Percentiles rank a stretch among this genome's conserved stretches.
These are phyloP conservation scores for Elsinoe fawcettii DNA, from an alignment of 2,329 filamentous ascomycete genomes.

Conservation along the genomic window DNA sequence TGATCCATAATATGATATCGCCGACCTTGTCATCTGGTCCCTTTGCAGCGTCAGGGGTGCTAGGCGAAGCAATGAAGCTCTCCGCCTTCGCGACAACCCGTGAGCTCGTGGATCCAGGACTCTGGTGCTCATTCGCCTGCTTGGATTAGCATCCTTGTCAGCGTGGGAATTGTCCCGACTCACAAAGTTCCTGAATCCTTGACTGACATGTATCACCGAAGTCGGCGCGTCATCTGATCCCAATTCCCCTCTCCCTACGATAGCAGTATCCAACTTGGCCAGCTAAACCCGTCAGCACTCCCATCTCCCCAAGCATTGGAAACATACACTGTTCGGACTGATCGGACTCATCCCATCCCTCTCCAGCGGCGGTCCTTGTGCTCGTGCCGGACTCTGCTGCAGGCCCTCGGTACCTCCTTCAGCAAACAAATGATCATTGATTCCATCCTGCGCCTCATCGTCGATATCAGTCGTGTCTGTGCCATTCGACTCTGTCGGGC, in stretches of 20 bases:
- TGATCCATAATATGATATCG: slow-evolving; percentile 47
- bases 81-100: slow-evolving; percentile 25
- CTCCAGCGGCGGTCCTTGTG: neutral
- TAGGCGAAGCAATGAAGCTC: slow-evolving; percentile 31
- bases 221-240: slow-evolving; percentile 67
- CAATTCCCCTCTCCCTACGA: slow-evolving; percentile 38
- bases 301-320: too few species aligned
- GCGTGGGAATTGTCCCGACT: slow-evolving; percentile 25
- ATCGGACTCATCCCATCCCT: slow-evolving; percentile 25
- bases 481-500: slow-evolving; percentile 76
- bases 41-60: slow-evolving; percentile 28
- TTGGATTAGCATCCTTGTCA: slow-evolving; percentile 18
- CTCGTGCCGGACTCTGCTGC: neutral
- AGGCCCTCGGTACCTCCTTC: neutral
- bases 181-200: slow-evolving; percentile 76
- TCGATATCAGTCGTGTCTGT: slow-evolving; percentile 80
- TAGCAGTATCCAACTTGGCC: slow-evolving; percentile 40
- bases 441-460: slow-evolving; percentile 61
- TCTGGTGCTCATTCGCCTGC: slow-evolving; percentile 1
- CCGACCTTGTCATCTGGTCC: slow-evolving; percentile 27
- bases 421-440: slow-evolving; percentile 19
- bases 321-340: slow-evolving; percentile 27
- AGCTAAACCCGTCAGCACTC: slow-evolving; percentile 24
- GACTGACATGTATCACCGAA: slow-evolving; percentile 85
- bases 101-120: slow-evolving; percentile 20